Conservation (phyloP, 108 stramenopile genomes). For the Skeletonema menzelii region DNA sequence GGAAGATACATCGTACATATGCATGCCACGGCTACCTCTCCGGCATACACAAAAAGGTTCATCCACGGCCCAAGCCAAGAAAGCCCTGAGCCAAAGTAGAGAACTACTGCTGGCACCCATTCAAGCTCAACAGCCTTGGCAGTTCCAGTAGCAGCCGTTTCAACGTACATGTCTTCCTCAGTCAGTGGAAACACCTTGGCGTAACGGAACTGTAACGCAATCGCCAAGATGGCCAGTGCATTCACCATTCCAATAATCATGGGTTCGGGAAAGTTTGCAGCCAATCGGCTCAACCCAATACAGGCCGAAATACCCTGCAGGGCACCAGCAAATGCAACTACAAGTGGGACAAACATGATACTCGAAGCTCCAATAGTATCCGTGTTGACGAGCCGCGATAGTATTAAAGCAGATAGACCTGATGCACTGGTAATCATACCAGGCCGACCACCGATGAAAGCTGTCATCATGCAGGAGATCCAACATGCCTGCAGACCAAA, state of each 20-base stretch:
- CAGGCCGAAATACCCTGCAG: conserved; percentile 43
- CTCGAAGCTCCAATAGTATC: conserved; percentile 33
- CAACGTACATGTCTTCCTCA: conserved; percentile 14
- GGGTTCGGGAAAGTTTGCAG: conserved; percentile 42
- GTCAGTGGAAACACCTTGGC: conserved; percentile 35
- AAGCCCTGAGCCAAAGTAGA: conserved; percentile 28
- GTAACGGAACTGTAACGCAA: conserved; percentile 47
- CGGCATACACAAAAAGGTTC: conserved; percentile 16
- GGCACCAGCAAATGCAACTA: conserved; percentile 49
- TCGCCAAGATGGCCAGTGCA: conserved; percentile 50
- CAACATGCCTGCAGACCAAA: conserved; percentile 49
- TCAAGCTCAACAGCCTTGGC: conserved; percentile 18
- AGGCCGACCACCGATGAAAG: conserved; percentile 52
- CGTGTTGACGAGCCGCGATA: conserved; percentile 21
- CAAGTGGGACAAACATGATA: conserved; percentile 49
- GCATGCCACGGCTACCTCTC: conserved; percentile 16
- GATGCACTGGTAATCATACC: conserved; percentile 59
- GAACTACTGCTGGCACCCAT: conserved; percentile 24
- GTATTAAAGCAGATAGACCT: conserved; percentile 31
- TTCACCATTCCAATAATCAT: conserved; percentile 62
- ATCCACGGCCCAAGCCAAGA: conserved; percentile 32
- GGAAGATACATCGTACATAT: conserved; percentile 25
- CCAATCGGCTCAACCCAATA: conserved; percentile 35
- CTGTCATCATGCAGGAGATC: conserved; percentile 52
- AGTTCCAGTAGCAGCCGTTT: conserved; percentile 5